Evolutionary conservation across 2,329 filamentous ascomycete genomes (phyloP), one percentile per base, ranked within the genome.

Genomic region (Beauveria sp.): DNA sequence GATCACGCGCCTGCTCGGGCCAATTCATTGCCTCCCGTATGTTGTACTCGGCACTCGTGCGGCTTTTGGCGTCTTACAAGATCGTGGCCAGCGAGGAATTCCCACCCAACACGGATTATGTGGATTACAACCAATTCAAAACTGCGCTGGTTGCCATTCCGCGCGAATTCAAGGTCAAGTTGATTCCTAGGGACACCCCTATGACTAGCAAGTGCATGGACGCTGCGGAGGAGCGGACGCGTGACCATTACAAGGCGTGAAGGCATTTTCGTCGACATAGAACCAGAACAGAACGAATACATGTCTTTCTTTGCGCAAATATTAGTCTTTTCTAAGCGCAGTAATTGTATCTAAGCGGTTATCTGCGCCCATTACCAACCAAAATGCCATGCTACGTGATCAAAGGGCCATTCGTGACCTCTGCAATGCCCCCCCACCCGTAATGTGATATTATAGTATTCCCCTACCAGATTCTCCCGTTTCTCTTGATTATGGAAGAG

Each of bases 61-160:
- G 81, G 3, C 69, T 83, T 1, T 64, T 83, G n/a, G 73, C 75
- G 3, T 74, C 75, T 9, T 83, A 80, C 69, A 76, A 73, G 64
- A 78, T 82, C 59, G 75, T 81, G 38, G 74, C 81, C 26, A 77
- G 74, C 65, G 73, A 78, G 56, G 66, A 69, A 0, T 71, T 78
- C 49, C 82, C 83, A 0, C 83, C 83, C 0, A 86, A 84, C 64
- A 85, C 82, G 0, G 82, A 86, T 67, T 86, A 86, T 63, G 79
- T 86, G 5, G 82, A 86, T 5, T 86, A 86, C 66, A 86, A 86
- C 65, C 77, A 81, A 66, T 79, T 84, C 66, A 85, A 86, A 70
- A 79, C 78, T 1, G 83, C 83, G 0, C 66, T 86, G 40, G 83
- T 86, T 14, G 83, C 84, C 0, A 85, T 86, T 56, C 84, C 83